Evolutionary conservation across 129 eudicot genomes (phyloP).

Genomic region (Centella asiatica): DNA sequence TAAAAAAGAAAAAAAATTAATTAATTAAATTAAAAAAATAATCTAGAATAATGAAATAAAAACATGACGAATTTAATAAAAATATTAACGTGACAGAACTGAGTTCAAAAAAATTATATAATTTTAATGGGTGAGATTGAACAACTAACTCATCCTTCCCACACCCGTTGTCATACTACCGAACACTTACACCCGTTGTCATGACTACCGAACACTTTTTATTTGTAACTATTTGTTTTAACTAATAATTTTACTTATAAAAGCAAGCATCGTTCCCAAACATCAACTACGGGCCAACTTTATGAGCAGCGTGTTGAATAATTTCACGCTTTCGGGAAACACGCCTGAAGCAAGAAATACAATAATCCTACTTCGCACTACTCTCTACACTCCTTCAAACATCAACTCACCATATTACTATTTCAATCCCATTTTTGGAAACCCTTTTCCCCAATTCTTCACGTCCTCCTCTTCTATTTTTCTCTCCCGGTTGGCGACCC

Average conservation of each 20-base stretch:
- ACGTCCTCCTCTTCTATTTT: neutral
- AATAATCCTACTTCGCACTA: neutral
- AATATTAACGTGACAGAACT: neutral
- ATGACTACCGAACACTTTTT: too few relatives aligned
- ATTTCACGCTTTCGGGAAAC: neutral
- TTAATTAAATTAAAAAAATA: too few relatives aligned
- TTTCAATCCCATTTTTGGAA: too few relatives aligned
- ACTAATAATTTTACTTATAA: too few relatives aligned
- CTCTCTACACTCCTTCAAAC: neutral
- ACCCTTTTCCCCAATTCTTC: neutral
- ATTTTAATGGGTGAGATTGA: too few relatives aligned
- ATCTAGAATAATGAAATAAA: too few relatives aligned
- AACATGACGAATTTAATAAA: too few relatives aligned
- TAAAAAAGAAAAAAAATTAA: too few relatives aligned
- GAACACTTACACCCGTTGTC: too few relatives aligned
- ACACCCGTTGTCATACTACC: neutral
- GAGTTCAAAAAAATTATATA: neutral
- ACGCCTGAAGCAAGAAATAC: neutral
- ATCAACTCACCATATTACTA: neutral
- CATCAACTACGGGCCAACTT: too few relatives aligned
- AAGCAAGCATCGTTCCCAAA: too few relatives aligned
- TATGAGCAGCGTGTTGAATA: neutral
- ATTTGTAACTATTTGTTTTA: too few relatives aligned
- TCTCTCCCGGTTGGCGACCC: constrained; percentile 3
- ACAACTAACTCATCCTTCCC: neutral